Evolutionary conservation across 768 basidiomycete genomes (phyloP).

Genomic region (Tylopilus plumbeoviolaceoides): DNA sequence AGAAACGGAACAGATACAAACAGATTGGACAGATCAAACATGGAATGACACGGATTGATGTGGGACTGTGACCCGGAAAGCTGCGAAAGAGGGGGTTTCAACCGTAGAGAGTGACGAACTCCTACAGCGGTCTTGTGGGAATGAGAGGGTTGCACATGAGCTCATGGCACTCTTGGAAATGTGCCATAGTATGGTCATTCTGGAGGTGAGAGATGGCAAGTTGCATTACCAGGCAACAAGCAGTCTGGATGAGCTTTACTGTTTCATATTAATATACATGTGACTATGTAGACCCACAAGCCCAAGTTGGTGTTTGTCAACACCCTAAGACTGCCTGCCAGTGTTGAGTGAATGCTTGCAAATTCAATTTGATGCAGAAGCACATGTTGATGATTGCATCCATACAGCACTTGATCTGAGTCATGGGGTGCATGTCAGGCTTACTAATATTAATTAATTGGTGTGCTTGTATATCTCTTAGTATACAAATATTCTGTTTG

Average conservation of each 20-base stretch:
- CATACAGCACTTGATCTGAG: too few species aligned
- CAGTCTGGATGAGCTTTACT: constrained; percentile 78
- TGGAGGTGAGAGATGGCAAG: constrained; percentile 83
- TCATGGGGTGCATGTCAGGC: too few species aligned
- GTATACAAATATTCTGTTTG: too few species aligned
- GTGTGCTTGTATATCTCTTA: too few species aligned
- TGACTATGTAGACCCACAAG: constrained; percentile 69
- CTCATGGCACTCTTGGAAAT: constrained; percentile 86
- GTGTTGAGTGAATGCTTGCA: constrained; percentile 95
- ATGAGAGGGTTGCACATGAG: constrained; percentile 60
- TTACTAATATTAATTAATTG: too few species aligned
- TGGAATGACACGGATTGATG: too few species aligned
- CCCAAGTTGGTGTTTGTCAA: constrained; percentile 93
- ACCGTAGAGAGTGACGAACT: too few species aligned
- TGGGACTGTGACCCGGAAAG: too few species aligned
- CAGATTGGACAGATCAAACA: too few species aligned
- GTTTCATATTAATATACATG: too few species aligned
- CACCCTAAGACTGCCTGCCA: constrained; percentile 58
- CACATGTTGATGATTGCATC: constrained; percentile 87
- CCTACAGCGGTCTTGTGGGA: constrained; percentile 11
- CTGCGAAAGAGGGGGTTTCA: too few species aligned
- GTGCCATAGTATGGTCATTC: constrained; percentile 98
- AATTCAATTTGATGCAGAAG: constrained; percentile 97
- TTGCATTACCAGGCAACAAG: constrained; percentile 93
- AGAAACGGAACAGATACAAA: too few species aligned